phyloP scores from a whole-genome alignment of 495 filamentous ascomycete species.

The Tetracladium setigerum region DNA sequence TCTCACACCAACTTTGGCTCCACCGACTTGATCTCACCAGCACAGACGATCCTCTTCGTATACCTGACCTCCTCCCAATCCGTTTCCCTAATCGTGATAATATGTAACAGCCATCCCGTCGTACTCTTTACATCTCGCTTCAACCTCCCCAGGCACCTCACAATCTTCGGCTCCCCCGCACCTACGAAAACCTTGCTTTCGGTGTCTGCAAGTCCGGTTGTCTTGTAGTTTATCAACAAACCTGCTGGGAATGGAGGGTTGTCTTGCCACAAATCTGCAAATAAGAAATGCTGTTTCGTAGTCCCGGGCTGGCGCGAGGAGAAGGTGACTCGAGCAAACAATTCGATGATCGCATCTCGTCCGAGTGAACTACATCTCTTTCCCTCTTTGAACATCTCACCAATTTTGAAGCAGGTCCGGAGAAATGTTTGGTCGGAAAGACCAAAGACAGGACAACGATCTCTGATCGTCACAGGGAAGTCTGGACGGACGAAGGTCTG shows the following conservation, averaged over 20 bases:
- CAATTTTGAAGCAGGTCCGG: slow-evolving; percentile 54
- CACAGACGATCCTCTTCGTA: slow-evolving; percentile 28
- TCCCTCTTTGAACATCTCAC: slow-evolving; percentile 43
- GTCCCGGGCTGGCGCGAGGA: slow-evolving; percentile 37
- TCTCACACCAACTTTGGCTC: background rate
- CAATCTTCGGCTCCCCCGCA: slow-evolving; percentile 29
- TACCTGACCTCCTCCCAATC: slow-evolving; percentile 45
- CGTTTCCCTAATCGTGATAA: slow-evolving; percentile 45
- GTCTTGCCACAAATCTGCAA: slow-evolving; percentile 51
- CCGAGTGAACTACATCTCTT: slow-evolving; percentile 22
- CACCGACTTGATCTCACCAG: slow-evolving; percentile 5
- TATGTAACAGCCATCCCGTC: slow-evolving; percentile 33
- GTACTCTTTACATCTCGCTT: slow-evolving; percentile 30
- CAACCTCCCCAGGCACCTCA: slow-evolving; percentile 45
- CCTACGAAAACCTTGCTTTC: slow-evolving; percentile 37
- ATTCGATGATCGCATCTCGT: slow-evolving; percentile 44
- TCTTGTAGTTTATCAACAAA: slow-evolving; percentile 39
- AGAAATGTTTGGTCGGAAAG: slow-evolving; percentile 37
- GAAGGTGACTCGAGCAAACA: slow-evolving; percentile 48
- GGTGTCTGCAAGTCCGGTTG: slow-evolving; percentile 35
- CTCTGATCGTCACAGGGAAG: slow-evolving; percentile 40
- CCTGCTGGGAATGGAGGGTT: slow-evolving; percentile 44
- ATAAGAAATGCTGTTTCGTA: slow-evolving; percentile 49
- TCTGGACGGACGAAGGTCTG: slow-evolving; percentile 37
- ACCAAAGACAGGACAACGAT: slow-evolving; percentile 45